Evolutionary conservation across 164 flowering plant species (phyloP).

Genomic region (Amborella trichopoda): DNA sequence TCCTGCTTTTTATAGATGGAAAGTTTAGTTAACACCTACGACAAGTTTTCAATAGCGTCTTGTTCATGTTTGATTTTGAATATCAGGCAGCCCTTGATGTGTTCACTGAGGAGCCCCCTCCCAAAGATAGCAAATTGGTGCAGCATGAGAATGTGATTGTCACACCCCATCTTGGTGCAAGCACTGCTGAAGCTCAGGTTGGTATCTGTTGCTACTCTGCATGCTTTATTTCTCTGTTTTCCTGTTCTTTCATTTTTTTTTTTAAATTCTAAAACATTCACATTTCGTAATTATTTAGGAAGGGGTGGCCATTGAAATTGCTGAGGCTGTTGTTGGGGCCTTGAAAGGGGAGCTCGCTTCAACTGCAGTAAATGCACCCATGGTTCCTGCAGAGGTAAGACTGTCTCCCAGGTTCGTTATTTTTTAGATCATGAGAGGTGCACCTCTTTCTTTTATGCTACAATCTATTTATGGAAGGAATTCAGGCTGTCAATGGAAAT

Average conservation of each 20-base stretch:
- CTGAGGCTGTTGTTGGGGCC: slow-evolving; percentile 24
- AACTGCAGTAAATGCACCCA: slow-evolving; percentile 22
- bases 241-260: background rate
- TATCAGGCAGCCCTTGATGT: slow-evolving; percentile 90
- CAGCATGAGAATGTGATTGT: slow-evolving; percentile 64
- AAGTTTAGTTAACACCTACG: background rate
- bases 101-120: slow-evolving; percentile 71
- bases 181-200: slow-evolving; percentile 84
- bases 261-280: background rate
- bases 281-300: slow-evolving; percentile 18
- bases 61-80: background rate
- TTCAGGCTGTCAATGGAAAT: no score
- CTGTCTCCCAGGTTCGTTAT: no score
- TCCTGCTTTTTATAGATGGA: background rate
- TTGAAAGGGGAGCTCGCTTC: slow-evolving; percentile 21
- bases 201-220: no score
- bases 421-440: no score
- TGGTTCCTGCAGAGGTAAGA: slow-evolving; percentile 80
- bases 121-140: slow-evolving; percentile 49
- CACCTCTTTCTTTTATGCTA: no score
- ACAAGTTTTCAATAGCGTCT: background rate
- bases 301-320: slow-evolving; percentile 27
- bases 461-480: no score
- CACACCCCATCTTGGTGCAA: slow-evolving; percentile 91
- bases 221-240: slow-evolving; percentile 1